A percentile compares a stretch with the other conserved stretches of the same genome.
phyloP scores from a whole-genome alignment of 2,329 filamentous ascomycete species.

The Exophiala sp. region DNA sequence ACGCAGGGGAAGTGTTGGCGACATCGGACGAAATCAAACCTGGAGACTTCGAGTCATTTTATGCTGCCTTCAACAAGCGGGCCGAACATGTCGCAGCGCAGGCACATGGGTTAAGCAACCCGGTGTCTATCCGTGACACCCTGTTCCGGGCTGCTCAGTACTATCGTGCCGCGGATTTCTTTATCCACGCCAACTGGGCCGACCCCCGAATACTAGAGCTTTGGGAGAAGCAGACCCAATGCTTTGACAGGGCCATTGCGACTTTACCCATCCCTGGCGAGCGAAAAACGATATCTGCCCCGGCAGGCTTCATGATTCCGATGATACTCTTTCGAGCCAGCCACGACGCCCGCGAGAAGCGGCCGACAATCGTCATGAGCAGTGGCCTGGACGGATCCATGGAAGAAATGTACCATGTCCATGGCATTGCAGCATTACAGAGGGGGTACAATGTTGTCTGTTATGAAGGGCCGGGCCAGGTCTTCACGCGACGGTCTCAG shows the following conservation, averaged over 20 bases:
- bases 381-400: slow-evolving; percentile 41
- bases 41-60: slow-evolving; percentile 23
- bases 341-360: slow-evolving; percentile 13
- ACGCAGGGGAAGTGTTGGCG: slow-evolving; percentile 23
- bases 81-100: slow-evolving; percentile 6
- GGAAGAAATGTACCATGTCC: slow-evolving; percentile 41
- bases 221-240: slow-evolving; percentile 35
- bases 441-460: slow-evolving; percentile 43
- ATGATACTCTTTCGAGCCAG: slow-evolving; percentile 36
- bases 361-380: slow-evolving; percentile 40
- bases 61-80: slow-evolving; percentile 15
- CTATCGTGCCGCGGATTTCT: slow-evolving; percentile 41
- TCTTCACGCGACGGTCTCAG: slow-evolving; percentile 39
- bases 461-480: slow-evolving; percentile 46
- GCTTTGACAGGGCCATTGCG: slow-evolving; percentile 39
- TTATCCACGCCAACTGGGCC: slow-evolving; percentile 34
- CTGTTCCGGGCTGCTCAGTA: slow-evolving; percentile 41
- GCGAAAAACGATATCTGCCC: slow-evolving; percentile 31
- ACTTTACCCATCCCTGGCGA: slow-evolving; percentile 36
- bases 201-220: slow-evolving; percentile 39
- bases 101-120: slow-evolving; percentile 3
- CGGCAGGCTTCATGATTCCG: slow-evolving; percentile 35
- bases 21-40: slow-evolving; percentile 20
- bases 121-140: slow-evolving; percentile 28
- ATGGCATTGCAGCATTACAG: slow-evolving; percentile 34